Percentiles rank a stretch among this genome's conserved stretches.
These are phyloP conservation scores for Cyclanthera cordifolia DNA, from an alignment of 306 rosid species.

Conservation along the genomic window DNA sequence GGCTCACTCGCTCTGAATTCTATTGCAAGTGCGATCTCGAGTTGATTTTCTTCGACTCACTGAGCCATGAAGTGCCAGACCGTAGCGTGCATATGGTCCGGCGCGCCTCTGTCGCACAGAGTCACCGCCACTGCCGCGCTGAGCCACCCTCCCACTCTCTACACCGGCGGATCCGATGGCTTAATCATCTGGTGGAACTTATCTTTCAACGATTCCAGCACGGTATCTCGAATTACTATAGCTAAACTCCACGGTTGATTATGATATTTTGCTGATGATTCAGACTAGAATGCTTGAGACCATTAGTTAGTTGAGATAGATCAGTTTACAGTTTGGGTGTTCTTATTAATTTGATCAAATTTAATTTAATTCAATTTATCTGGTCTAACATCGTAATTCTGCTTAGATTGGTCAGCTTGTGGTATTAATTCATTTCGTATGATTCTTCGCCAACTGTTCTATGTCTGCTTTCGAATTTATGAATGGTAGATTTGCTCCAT, in stretches of 20 bases:
- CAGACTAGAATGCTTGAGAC: background rate
- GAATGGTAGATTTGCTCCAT: background rate
- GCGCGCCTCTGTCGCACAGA: slow-evolving; percentile 56
- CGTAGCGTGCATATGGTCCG: slow-evolving; percentile 80
- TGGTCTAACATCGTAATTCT: background rate
- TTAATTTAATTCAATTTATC: background rate
- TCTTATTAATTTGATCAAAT: background rate
- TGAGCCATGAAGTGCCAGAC: slow-evolving; percentile 82
- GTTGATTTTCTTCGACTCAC: slow-evolving; percentile 20
- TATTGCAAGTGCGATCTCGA: background rate
- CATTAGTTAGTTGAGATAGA: background rate
- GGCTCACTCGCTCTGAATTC: background rate
- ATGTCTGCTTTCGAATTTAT: background rate
- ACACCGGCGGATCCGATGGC: slow-evolving; percentile 96
- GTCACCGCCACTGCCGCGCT: slow-evolving; percentile 61
- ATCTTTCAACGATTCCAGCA: slow-evolving; percentile 28
- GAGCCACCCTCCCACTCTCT: slow-evolving; percentile 46
- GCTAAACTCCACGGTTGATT: background rate
- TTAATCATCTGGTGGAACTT: slow-evolving; percentile 89
- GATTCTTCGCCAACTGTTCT: background rate
- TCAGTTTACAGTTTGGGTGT: background rate
- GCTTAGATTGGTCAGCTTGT: background rate
- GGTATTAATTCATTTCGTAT: background rate
- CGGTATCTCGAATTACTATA: slow-evolving; percentile 36
- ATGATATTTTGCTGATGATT: background rate